These are phyloP conservation scores for Melampsora medusae DNA, from an alignment of 1,284 basidiomycete genomes.

Conservation along the genomic window DNA sequence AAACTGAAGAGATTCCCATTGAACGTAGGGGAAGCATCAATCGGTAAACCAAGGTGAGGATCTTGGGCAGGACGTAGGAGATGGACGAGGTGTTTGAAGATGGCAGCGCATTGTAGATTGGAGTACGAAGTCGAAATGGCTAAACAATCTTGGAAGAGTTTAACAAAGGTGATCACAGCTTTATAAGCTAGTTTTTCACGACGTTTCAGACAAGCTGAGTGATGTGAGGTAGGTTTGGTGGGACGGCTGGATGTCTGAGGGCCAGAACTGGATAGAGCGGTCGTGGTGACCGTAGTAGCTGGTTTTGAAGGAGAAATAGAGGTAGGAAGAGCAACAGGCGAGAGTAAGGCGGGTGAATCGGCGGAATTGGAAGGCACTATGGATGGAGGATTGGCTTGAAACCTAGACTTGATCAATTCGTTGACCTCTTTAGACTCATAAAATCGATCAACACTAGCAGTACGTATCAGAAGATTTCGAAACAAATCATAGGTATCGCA, in stretches of 20 bases:
- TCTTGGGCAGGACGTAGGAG: conserved; percentile 27
- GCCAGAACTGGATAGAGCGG: conserved; percentile 68
- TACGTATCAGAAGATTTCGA: conserved; percentile 19
- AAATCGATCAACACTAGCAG: conserved; percentile 23
- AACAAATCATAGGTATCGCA: conserved; percentile 39
- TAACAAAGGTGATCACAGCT: conserved; percentile 48
- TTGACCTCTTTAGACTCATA: conserved; percentile 23
- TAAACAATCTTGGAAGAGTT: conserved; percentile 46
- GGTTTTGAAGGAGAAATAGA: conserved; percentile 62
- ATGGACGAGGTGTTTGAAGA: conserved; percentile 38
- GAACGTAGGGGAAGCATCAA: conserved; percentile 15
- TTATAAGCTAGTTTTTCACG: conserved; percentile 37
- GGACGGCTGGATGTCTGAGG: conserved; percentile 52
- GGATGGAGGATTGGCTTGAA: conserved; percentile 51
- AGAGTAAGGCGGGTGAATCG: background rate
- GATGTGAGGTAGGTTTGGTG: conserved; percentile 53
- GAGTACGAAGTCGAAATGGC: conserved; percentile 45
- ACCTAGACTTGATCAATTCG: conserved; percentile 11
- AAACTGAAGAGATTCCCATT: conserved; percentile 45
- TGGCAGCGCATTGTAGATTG: conserved; percentile 45
- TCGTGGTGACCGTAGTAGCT: conserved; percentile 64
- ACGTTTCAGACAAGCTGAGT: conserved; percentile 49
- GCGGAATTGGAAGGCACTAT: background rate
- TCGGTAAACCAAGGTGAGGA: conserved; percentile 9
- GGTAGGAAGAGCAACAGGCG: conserved; percentile 46